These are phyloP conservation scores for Aspergillus calidoustus DNA, from an alignment of 2,329 filamentous ascomycete genomes.

Conservation along the genomic window DNA sequence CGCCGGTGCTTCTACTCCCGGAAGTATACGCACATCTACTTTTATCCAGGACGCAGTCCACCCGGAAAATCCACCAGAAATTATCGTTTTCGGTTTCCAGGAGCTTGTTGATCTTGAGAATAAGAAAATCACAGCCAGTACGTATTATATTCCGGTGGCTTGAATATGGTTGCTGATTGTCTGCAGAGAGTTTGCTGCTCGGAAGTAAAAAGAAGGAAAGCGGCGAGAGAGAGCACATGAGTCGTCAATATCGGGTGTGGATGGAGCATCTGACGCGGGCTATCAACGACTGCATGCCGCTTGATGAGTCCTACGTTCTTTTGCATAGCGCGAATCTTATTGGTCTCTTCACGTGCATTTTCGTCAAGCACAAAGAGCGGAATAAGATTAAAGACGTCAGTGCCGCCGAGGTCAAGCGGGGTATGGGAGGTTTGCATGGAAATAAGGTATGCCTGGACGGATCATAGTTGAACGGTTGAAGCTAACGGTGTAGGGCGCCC, in stretches of 20 bases:
- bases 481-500: slow-evolving; percentile 64
- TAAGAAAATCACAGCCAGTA: slow-evolving; percentile 94
- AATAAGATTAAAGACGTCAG: slow-evolving; percentile 76
- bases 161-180: slow-evolving; percentile 31
- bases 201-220: slow-evolving; percentile 80
- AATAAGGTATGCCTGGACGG: slow-evolving; percentile 68
- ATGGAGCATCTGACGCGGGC: slow-evolving; percentile 82
- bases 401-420: slow-evolving; percentile 86
- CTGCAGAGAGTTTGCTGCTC: slow-evolving; percentile 76
- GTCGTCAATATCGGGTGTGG: slow-evolving; percentile 96
- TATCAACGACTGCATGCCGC: slow-evolving; percentile 81
- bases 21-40: slow-evolving; percentile 73
- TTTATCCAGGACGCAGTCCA: slow-evolving; percentile 84
- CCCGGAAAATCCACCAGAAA: slow-evolving; percentile 79
- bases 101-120: slow-evolving; percentile 98
- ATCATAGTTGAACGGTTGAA: not conserved
- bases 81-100: slow-evolving; percentile 95
- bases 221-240: slow-evolving; percentile 82
- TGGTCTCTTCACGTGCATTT: slow-evolving; percentile 93
- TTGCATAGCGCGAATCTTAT: slow-evolving; percentile 90
- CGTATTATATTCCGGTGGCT: slow-evolving; percentile 35
- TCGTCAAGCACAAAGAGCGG: slow-evolving; percentile 81
- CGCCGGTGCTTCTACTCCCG: slow-evolving; percentile 92
- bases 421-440: slow-evolving; percentile 92
- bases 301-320: slow-evolving; percentile 77